Percentiles rank a stretch among this genome's conserved stretches.
phyloP scores from a whole-genome alignment of 441 rosid species.

The Adansonia madagascariensis region DNA sequence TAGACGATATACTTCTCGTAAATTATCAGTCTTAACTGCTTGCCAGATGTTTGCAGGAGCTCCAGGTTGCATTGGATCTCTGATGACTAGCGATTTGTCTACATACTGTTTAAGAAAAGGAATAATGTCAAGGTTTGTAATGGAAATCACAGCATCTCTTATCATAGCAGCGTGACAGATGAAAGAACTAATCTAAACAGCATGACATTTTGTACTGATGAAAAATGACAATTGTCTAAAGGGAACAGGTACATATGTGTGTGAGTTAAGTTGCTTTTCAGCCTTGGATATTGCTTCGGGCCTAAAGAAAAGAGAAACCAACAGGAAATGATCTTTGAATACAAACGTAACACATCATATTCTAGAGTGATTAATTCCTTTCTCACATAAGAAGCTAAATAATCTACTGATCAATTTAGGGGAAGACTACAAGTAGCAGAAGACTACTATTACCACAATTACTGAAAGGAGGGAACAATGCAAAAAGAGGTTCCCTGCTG shows the following conservation, averaged over 20 bases:
- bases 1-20: slow-evolving; percentile 75
- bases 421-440: not conserved
- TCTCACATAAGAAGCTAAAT: slow-evolving; percentile 23
- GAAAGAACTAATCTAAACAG: slow-evolving; percentile 10
- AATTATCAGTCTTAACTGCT: slow-evolving; percentile 70
- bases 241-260: not conserved
- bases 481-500: not conserved
- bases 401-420: not conserved
- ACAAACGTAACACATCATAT: slow-evolving; percentile 10
- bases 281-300: not conserved
- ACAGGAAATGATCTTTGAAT: slow-evolving; percentile 16
- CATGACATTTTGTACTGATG: not conserved
- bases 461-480: not conserved
- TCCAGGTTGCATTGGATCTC: slow-evolving; percentile 43
- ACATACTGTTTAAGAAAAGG: slow-evolving; percentile 55
- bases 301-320: not conserved
- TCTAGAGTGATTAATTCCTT: slow-evolving; percentile 5
- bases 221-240: not conserved
- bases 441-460: not conserved
- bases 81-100: slow-evolving; percentile 62
- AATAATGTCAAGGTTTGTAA: slow-evolving; percentile 13
- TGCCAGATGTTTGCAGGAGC: slow-evolving; percentile 57
- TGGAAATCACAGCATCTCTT: not conserved
- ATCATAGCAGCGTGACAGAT: slow-evolving; percentile 6
- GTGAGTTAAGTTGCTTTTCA: slow-evolving; percentile 11